Base-by-base conservation (phyloP, 1,139 yeast species). In the Pichia sp. region DNA sequence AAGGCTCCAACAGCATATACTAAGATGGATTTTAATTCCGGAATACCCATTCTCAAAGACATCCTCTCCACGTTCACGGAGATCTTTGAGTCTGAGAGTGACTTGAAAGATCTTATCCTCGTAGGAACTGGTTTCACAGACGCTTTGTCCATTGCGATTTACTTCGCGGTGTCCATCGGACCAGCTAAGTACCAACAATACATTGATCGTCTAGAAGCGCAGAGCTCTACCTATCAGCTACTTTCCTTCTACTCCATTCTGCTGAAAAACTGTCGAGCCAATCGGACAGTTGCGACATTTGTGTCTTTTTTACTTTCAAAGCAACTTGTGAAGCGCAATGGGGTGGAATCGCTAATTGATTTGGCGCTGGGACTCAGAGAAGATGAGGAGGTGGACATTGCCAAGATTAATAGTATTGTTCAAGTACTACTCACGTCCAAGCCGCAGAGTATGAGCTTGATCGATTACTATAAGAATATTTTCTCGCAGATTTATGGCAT, bases 71-170 rank as follows among this genome's bases (percentile, higher is more conserved):
- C 70, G 29, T 67, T 80, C 19, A 61, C 62, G 26, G 32, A 52
- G 2, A 62, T 81, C 1, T 77, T 80, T 57, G 57, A 63, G 8
- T 65, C 63, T 1, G 72, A 73, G 7, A 78, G 82, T 8, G 85
- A 82, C 62, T 78, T 89, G 1, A 72, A 74, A 42, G 79, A 78
- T 13, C 69, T 90, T 8, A 67, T 90, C 19, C 64, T 79, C 34
- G 81, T 78, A 50, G 93, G 95, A 0, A 83, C 90, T 0, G 96
- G 93, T 1, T 81, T 76, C 58, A 79, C 90, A 0, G 96, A 89
- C 66, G 77, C 84, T 41, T 64, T 89, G 1, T 64, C 86, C 0
- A 70, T 84, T n/a, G 78, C 59, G 1, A 11, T 56, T 2, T 15
- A 43, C 1, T 42, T 53, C 5, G 34, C 50, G 8, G n/a, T 41